Percentiles rank a stretch among this genome's conserved stretches.
These are phyloP conservation scores for Pouteria campechiana DNA, from an alignment of 179 eudicot species.

Conservation along the genomic window DNA sequence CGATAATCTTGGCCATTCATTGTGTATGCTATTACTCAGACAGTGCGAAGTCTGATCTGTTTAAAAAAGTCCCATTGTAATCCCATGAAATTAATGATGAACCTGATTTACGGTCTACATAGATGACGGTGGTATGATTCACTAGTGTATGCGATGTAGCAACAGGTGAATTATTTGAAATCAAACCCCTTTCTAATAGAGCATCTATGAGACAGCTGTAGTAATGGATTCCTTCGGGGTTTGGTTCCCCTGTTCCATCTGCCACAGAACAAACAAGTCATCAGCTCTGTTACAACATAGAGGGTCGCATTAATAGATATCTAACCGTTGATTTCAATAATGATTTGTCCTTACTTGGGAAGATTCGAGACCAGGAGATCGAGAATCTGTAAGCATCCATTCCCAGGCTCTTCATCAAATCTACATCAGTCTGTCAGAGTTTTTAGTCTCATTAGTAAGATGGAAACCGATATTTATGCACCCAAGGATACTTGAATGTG, in stretches of 20 bases:
- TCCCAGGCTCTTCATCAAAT: slow-evolving; percentile 86
- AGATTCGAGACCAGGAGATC: slow-evolving; percentile 90
- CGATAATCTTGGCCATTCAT: too few relatives aligned
- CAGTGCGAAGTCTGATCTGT: neutral
- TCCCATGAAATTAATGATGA: too few relatives aligned
- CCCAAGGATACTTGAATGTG: neutral
- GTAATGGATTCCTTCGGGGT: slow-evolving; percentile 67
- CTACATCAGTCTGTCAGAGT: slow-evolving; percentile 53
- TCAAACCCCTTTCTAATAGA: slow-evolving; percentile 61
- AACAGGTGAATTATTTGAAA: neutral
- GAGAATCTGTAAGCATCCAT: slow-evolving; percentile 99
- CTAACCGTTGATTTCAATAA: neutral
- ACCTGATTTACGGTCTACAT: too few relatives aligned
- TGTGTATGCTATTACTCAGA: too few relatives aligned
- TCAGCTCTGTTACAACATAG: neutral
- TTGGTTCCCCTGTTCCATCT: slow-evolving; percentile 95
- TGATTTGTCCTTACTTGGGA: slow-evolving; percentile 59
- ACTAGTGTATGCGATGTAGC: too few relatives aligned
- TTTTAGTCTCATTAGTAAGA: slow-evolving; percentile 2
- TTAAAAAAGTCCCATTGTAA: too few relatives aligned
- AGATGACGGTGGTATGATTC: too few relatives aligned
- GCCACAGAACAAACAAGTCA: slow-evolving; percentile 1
- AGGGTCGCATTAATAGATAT: too few relatives aligned
- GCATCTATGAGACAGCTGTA: slow-evolving; percentile 75
- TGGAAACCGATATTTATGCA: neutral